These are phyloP conservation scores for Myriosclerotinia duriaeana DNA, from an alignment of 2,329 filamentous ascomycete species.

Conservation along the genomic window DNA sequence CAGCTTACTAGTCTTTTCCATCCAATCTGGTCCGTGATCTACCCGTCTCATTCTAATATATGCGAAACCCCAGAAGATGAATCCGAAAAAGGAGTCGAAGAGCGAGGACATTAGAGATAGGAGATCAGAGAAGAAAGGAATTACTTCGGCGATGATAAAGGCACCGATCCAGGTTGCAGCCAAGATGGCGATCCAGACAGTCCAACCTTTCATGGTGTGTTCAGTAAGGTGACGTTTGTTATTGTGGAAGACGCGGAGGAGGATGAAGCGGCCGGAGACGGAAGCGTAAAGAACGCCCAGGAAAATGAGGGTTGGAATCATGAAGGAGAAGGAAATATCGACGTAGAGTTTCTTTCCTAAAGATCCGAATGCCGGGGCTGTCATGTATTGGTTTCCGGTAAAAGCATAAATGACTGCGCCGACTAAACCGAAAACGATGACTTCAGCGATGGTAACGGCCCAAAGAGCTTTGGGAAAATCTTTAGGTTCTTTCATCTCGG, in stretches of 20 bases:
- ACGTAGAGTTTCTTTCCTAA: slow-evolving; percentile 72
- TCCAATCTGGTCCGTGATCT: slow-evolving; percentile 53
- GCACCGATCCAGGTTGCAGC: slow-evolving; percentile 77
- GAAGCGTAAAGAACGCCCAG: slow-evolving; percentile 87
- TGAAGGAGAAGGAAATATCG: slow-evolving; percentile 89
- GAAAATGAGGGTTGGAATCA: slow-evolving; percentile 94
- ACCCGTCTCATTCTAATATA: slow-evolving; percentile 74
- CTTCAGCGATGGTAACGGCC: slow-evolving; percentile 83
- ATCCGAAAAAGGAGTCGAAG: slow-evolving; percentile 91
- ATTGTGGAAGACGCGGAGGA: slow-evolving; percentile 82
- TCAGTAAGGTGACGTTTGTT: slow-evolving; percentile 71
- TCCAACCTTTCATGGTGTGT: slow-evolving; percentile 82
- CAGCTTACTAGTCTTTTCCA: slow-evolving; percentile 35
- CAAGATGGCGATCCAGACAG: slow-evolving; percentile 72
- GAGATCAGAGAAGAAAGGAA: slow-evolving; percentile 80
- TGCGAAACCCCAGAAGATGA: slow-evolving; percentile 89
- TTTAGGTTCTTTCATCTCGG: slow-evolving; percentile 78
- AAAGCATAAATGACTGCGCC: slow-evolving; percentile 82
- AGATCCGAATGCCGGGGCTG: slow-evolving; percentile 81
- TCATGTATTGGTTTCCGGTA: slow-evolving; percentile 86
- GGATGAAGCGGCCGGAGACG: slow-evolving; percentile 85
- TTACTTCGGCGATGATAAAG: slow-evolving; percentile 89
- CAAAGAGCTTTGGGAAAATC: slow-evolving; percentile 94
- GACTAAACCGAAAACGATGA: slow-evolving; percentile 81
- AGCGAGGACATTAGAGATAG: slow-evolving; percentile 79